phyloP scores from a whole-genome alignment of 352 stramenopile genomes.

The Phytophthora parvispora region DNA sequence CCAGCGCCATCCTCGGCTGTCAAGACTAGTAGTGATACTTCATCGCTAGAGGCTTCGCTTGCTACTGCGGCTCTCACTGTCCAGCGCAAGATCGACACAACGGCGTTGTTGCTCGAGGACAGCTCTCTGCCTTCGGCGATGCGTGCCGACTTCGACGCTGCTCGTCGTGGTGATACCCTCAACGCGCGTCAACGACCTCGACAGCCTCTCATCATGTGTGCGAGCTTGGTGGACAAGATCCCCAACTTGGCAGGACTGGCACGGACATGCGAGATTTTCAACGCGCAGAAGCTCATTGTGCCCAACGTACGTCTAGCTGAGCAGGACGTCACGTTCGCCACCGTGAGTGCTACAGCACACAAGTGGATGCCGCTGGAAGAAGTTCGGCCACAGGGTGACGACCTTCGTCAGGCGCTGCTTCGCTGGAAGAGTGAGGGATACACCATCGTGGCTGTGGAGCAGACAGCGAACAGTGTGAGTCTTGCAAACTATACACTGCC shows the following conservation, averaged over 20 bases:
- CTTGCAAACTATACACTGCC: conserved; percentile 90
- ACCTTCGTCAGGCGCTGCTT: conserved; percentile 45
- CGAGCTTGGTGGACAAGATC: conserved; percentile 95
- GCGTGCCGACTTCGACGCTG: conserved; percentile 38
- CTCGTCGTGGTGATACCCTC: conserved; percentile 26
- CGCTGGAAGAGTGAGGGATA: conserved; percentile 91
- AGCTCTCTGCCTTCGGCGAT: conserved; percentile 64
- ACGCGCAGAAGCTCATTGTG: conserved; percentile 90
- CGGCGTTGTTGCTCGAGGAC: conserved; percentile 69
- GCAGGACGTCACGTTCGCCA: conserved; percentile 93
- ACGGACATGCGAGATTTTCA: conserved; percentile 97
- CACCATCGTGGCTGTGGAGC: conserved; percentile 95
- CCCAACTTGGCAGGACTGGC: conserved; percentile 96
- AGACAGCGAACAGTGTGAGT: conserved; percentile 94
- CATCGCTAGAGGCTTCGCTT: not conserved
- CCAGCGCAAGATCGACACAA: conserved; percentile 86
- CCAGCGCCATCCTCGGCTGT: not conserved
- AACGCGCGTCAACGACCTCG: conserved; percentile 63
- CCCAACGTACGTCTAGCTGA: conserved; percentile 81
- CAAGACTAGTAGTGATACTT: not conserved
- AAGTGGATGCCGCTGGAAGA: conserved; percentile 97
- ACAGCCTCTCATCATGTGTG: conserved; percentile 83
- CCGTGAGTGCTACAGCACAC: conserved; percentile 93
- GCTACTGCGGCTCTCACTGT: conserved; percentile 42
- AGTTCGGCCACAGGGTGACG: conserved; percentile 63